Conservation (phyloP, 345 rosid genomes). For the Eucalyptus camaldulensis region DNA sequence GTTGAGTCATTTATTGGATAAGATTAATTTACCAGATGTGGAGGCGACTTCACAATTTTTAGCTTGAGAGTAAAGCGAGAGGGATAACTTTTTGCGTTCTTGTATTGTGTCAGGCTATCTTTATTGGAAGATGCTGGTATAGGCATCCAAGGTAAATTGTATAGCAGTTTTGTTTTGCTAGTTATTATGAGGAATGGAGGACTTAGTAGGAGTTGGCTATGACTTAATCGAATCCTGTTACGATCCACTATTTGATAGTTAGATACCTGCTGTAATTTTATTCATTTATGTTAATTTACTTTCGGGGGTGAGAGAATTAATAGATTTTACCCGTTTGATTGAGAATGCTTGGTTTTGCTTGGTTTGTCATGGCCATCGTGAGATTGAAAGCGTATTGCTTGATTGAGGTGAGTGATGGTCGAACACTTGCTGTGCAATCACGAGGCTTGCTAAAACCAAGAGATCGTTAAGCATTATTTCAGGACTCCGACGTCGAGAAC, state of each 20-base stretch:
- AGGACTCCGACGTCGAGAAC: not conserved
- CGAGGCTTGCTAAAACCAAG: not conserved
- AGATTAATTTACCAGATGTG: not conserved
- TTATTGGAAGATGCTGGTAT: not conserved
- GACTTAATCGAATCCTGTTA: not conserved
- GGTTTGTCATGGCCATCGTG: not conserved
- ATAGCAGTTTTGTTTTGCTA: not conserved
- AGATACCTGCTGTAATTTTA: not conserved
- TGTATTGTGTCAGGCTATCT: not conserved
- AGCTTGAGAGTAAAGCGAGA: not conserved
- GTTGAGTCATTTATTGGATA: not conserved
- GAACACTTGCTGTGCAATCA: not conserved
- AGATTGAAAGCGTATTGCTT: not conserved
- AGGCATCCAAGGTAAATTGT: not conserved
- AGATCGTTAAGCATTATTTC: not conserved
- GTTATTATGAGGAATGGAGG: not conserved
- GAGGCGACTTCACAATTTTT: not conserved
- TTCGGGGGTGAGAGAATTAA: not conserved
- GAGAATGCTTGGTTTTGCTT: not conserved
- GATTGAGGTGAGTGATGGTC: not conserved
- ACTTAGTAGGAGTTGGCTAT: not conserved
- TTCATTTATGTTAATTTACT: not conserved
- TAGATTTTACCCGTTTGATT: not conserved
- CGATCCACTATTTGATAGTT: not conserved
- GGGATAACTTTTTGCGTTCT: not conserved